These are phyloP conservation scores for Entophlyctis luteolus DNA, from an alignment of 192 early-diverging fungal species.

Conservation along the genomic window DNA sequence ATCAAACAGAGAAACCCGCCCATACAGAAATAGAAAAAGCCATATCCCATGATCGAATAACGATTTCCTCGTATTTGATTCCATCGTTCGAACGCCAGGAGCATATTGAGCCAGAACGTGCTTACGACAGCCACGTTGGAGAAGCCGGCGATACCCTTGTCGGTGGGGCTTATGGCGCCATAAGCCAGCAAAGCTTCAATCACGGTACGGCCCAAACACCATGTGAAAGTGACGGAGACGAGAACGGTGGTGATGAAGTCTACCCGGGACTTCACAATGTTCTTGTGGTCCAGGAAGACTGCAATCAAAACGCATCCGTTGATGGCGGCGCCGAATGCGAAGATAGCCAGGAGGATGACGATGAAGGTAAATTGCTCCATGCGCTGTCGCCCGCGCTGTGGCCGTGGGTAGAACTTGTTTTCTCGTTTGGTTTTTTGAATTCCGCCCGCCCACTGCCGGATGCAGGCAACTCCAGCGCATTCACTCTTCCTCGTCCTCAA, in stretches of 20 bases:
- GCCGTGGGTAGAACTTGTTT: background rate
- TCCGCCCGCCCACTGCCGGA: background rate
- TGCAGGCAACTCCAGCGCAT: background rate
- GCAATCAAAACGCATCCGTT: background rate
- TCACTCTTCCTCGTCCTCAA: slow-evolving; percentile 35
- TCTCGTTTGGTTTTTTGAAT: background rate
- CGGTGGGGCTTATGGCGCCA: no score
- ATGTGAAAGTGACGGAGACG: background rate
- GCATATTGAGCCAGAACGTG: no score
- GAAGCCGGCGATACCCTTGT: no score
- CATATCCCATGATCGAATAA: no score
- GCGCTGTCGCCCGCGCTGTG: background rate
- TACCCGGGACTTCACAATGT: background rate
- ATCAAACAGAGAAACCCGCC: no score
- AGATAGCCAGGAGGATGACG: background rate
- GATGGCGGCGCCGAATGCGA: background rate
- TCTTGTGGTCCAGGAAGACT: background rate
- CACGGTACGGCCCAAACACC: background rate
- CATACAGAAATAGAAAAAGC: no score
- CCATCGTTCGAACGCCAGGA: no score
- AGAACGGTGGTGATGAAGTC: slow-evolving; percentile 6
- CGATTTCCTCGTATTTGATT: no score
- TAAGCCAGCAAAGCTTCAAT: background rate
- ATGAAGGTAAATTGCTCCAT: background rate
- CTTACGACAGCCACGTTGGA: no score